Base-by-base conservation (phyloP, 805 yeast species). In the Millerago galiae region DNA sequence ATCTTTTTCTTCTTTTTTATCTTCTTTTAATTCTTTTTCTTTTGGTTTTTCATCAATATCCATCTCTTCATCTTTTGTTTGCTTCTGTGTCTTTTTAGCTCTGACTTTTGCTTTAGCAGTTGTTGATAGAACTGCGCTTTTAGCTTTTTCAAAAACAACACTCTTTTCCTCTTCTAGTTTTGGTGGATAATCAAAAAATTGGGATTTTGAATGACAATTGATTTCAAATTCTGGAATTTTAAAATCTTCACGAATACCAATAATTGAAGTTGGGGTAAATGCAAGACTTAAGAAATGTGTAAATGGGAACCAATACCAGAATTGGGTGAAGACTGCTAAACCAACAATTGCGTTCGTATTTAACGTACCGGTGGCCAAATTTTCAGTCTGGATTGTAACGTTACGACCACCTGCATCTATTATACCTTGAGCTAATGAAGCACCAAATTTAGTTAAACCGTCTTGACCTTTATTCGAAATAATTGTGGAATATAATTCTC, bases 381-480 rank as follows among this genome's bases (percentile, higher is more conserved):
- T 87, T 63, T 93, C 97, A 39, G 91, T 71, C 53, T 84, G 84
- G 50, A 93, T 89, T 0, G 98, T 89, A n/a, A 85, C 95, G 56
- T 93, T 93, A 60, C 98, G 80, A 11, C 99, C 99, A 65, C 99
- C 97, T 10, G 98, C 99, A 67, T 93, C 97, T 61, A 93, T 81
- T 50, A 93, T 91, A 63, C 99, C 99, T 68, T 91, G 97, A 12
- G 96, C 91, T 38, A 93, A 68, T 14, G 97, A 87, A 26, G 98
- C 97, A 60, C 99, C 99, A 66, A 91, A 93, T 67, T 89, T 90
- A 32, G 98, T 96, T 64, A 93, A 75, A 3, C 96, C 95, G 65
- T 91, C 99, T 65, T 91, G 97, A 55, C 87, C 95, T 65, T 91
- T 93, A 56, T 83, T 85, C 21, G 81, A 69, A 43, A 91, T 76